A percentile compares a stretch with the other conserved stretches of the same genome.
These are phyloP conservation scores for Lentinula lateritia DNA, from an alignment of 768 basidiomycete species.

Conservation along the genomic window DNA sequence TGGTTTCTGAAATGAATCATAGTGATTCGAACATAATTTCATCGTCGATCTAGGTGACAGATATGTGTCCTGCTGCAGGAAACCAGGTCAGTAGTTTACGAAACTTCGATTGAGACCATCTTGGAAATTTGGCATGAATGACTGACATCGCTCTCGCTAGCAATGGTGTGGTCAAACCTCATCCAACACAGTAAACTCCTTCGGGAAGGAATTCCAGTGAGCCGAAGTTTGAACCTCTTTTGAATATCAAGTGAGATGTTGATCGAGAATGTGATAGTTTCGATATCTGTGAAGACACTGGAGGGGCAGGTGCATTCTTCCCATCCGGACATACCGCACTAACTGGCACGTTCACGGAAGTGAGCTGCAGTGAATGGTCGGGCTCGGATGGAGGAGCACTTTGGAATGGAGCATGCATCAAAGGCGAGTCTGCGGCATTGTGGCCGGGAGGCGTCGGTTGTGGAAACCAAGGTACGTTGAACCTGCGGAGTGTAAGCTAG, in stretches of 20 bases:
- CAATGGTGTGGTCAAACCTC: slow-evolving; percentile 50
- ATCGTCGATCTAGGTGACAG: slow-evolving; percentile 20
- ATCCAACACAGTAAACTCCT: slow-evolving; percentile 34
- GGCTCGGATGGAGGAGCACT: slow-evolving; percentile 43
- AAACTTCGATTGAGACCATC: neutral
- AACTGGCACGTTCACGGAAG: slow-evolving; percentile 49
- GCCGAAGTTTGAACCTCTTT: slow-evolving; percentile 9
- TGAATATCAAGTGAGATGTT: neutral
- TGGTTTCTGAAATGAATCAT: neutral
- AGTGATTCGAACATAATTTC: neutral
- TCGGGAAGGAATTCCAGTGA: slow-evolving; percentile 45
- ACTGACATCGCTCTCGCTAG: slow-evolving; percentile 12
- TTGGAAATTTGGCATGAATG: neutral
- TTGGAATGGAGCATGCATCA: slow-evolving; percentile 47
- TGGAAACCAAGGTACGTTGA: slow-evolving; percentile 43
- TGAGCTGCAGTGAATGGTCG: slow-evolving; percentile 52
- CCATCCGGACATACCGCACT: slow-evolving; percentile 52
- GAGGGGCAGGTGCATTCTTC: slow-evolving; percentile 49
- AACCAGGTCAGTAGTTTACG: slow-evolving; percentile 27
- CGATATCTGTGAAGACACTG: slow-evolving; percentile 57
- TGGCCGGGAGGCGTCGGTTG: slow-evolving; percentile 47
- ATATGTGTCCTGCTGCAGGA: slow-evolving; percentile 39
- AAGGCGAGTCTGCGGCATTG: slow-evolving; percentile 39
- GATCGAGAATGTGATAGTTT: slow-evolving; percentile 30
- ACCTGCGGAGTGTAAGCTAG: neutral